A percentile compares a stretch with the other conserved stretches of the same genome.
Conservation (phyloP, 306 rosid species). For the Benincasa hispida region DNA sequence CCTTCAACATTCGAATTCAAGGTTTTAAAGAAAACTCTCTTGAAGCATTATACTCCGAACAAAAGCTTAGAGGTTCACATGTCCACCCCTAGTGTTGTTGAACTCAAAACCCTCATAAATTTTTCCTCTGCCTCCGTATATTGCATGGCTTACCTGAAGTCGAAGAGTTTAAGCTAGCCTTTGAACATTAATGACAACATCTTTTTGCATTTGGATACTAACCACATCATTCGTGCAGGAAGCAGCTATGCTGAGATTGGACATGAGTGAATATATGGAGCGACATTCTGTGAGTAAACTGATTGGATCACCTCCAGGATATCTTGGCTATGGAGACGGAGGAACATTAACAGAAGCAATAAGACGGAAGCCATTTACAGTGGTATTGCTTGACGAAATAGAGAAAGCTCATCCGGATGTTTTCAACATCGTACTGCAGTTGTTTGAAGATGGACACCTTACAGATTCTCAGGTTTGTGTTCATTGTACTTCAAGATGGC, state of each 20-base stretch:
- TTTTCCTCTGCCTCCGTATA: neutral
- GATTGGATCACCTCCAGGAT: constrained; percentile 92
- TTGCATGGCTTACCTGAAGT: neutral
- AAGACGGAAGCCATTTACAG: constrained; percentile 67
- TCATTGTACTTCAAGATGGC: neutral
- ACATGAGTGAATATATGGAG: constrained; percentile 98
- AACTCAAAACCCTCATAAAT: neutral
- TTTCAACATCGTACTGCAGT: constrained; percentile 78
- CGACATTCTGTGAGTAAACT: constrained; percentile 85
- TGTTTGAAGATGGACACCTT: constrained; percentile 82
- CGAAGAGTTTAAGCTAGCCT: neutral
- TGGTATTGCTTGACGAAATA: constrained; percentile 78
- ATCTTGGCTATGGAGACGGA: constrained; percentile 85
- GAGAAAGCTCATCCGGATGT: constrained; percentile 97
- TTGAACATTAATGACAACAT: neutral
- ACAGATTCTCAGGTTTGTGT: constrained; percentile 81
- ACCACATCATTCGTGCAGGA: constrained; percentile 28
- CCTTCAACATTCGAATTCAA: neutral
- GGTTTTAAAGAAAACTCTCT: neutral
- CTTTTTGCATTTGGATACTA: neutral
- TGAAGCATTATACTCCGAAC: neutral
- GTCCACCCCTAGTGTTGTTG: neutral
- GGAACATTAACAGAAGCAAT: constrained; percentile 86
- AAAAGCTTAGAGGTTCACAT: neutral
- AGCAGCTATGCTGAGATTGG: constrained; percentile 61